These are phyloP conservation scores for Mycosarcoma mackinlayi DNA, from an alignment of 1,284 basidiomycete genomes.

Conservation along the genomic window DNA sequence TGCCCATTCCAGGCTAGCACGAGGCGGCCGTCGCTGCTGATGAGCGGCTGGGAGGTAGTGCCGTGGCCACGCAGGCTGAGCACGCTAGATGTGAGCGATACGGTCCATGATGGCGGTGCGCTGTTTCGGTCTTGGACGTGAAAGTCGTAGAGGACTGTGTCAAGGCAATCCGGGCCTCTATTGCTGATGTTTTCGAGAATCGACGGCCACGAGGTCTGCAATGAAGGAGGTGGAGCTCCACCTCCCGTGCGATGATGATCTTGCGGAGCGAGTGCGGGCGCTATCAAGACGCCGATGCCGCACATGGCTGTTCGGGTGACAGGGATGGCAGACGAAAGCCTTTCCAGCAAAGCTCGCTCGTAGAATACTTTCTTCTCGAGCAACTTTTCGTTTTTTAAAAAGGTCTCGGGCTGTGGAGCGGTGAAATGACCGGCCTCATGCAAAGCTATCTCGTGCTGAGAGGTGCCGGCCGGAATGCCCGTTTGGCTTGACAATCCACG, in stretches of 20 bases:
- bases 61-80: slow-evolving; percentile 58
- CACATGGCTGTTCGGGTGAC: slow-evolving; percentile 19
- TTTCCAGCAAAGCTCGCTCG: background rate
- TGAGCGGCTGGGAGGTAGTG: slow-evolving; percentile 52
- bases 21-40: slow-evolving; percentile 15
- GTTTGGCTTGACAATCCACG: background rate
- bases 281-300: slow-evolving; percentile 32
- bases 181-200: slow-evolving; percentile 23
- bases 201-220: slow-evolving; percentile 15
- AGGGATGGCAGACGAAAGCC: too few species aligned
- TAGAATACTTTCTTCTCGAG: background rate
- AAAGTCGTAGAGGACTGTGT: slow-evolving; percentile 17
- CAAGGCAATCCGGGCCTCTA: slow-evolving; percentile 24
- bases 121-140: too few species aligned
- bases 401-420: slow-evolving; percentile 17
- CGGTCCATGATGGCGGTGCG: slow-evolving; percentile 5
- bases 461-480: slow-evolving; percentile 14
- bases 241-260: background rate
- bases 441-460: background rate
- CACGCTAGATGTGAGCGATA: slow-evolving; percentile 44
- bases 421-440: slow-evolving; percentile 11
- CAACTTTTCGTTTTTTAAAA: too few species aligned
- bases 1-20: slow-evolving; percentile 64
- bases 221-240: background rate
- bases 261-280: slow-evolving; percentile 4